Base-by-base conservation (phyloP, 805 yeast species). In the Starmerella scarabaei region DNA sequence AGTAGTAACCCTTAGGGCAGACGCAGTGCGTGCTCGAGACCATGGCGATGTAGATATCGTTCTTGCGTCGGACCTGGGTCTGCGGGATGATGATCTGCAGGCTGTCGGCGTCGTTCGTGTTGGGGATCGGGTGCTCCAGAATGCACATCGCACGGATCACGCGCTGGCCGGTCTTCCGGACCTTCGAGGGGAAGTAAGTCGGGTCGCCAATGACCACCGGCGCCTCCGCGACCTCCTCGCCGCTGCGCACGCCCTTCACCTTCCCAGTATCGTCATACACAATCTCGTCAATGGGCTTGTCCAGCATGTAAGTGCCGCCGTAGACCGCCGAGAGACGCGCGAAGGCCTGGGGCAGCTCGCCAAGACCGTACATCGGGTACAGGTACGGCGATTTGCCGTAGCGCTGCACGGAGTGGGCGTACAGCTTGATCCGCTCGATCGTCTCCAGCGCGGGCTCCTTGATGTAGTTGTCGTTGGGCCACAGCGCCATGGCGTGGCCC, bases 281-380 rank as follows among this genome's bases (percentile, higher is more conserved):
- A 16, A 86, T 71, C 63, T 88, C 94, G 45, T 91, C 94, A 47
- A 91, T 76, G 35, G 96, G 95, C 24, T 94, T 88, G 59, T 85
- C 94, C 57, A 91, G 73, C 98, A 91, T 91, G 59, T 85, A 91
- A 16, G 97, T 88, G 55, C 98, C 98, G 49, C 98, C 98, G 57
- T 91, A 85, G 50, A 91, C 88, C 20, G 98, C 98, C 38, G 93
- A 78, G 46, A 91, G 73, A 59, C 98, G 73, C 9, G 97, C 96
- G 66, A 91, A 91, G 7, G 96, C 98, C 65, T 91, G 98, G n/a
- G 98, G 98, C 44, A 91, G 69, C 62, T 91, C 98, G 38, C 98
- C 98, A 43, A 91, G 71, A 6, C 98, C 98, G 57, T 91, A 91
- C 55, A 88, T 67, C 35, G 98, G 98, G 59, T 91, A 91, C 46